phyloP scores from a whole-genome alignment of 169 alveolate species.

The Plasmodium vivax region DNA sequence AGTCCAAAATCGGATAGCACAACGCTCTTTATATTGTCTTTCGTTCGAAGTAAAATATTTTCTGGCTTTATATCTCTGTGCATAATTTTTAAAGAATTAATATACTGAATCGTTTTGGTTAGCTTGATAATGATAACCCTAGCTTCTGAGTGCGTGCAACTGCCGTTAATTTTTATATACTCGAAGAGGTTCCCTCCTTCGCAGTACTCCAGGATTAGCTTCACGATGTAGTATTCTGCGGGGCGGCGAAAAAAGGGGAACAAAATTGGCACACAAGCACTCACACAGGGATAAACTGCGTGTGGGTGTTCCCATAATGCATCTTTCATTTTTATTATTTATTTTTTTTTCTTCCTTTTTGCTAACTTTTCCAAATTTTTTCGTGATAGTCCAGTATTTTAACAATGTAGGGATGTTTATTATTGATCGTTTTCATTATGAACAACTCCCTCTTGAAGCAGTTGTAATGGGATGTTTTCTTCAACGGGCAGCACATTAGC shows the following conservation, averaged over 20 bases:
- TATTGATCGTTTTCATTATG: constrained; percentile 71
- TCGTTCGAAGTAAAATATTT: constrained; percentile 85
- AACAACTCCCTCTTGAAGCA: constrained; percentile 65
- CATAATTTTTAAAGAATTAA: constrained; percentile 61
- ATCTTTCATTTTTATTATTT: neutral
- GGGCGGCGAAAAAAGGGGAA: neutral
- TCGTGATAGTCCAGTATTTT: constrained; percentile 71
- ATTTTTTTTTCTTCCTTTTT: neutral
- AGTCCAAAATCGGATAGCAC: constrained; percentile 88
- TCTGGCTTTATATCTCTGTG: constrained; percentile 91
- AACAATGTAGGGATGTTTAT: constrained; percentile 65
- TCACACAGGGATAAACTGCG: neutral
- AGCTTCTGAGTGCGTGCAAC: constrained; percentile 67
- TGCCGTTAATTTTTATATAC: constrained; percentile 62
- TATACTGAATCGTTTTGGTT: constrained; percentile 52
- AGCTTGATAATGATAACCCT: constrained; percentile 51
- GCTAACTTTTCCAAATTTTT: constrained; percentile 72
- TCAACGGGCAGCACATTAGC: constrained; percentile 71
- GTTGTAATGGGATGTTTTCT: constrained; percentile 65
- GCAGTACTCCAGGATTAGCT: constrained; percentile 52
- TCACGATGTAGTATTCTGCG: constrained; percentile 56
- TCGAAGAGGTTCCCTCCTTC: constrained; percentile 66
- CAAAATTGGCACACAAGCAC: neutral
- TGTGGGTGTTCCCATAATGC: neutral
- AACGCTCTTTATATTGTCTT: constrained; percentile 80